phyloP scores from a whole-genome alignment of 805 yeast genomes.

The Kluyveromyces lactis region DNA sequence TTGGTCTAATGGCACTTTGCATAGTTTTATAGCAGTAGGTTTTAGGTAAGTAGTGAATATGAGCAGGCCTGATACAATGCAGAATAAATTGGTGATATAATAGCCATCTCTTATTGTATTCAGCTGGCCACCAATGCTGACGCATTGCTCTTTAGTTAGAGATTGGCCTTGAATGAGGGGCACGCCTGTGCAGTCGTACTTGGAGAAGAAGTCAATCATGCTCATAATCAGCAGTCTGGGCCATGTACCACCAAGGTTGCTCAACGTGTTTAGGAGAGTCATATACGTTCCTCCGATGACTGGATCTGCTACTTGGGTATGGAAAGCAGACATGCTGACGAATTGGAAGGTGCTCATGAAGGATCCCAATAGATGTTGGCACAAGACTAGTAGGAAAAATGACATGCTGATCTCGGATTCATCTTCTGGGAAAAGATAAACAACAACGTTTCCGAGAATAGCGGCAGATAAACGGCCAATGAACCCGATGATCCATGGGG shows the following conservation, averaged over 20 bases:
- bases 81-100: conserved; percentile 64
- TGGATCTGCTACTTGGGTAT: conserved; percentile 93
- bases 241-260: conserved; percentile 97
- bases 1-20: conserved; percentile 59
- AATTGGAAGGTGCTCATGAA: conserved; percentile 94
- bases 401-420: conserved; percentile 36
- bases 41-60: conserved; percentile 62
- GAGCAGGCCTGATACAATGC: conserved; percentile 57
- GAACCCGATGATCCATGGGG: conserved; percentile 87
- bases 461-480: conserved; percentile 77
- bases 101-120: conserved; percentile 66
- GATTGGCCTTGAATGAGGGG: not conserved
- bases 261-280: conserved; percentile 88
- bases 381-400: conserved; percentile 64
- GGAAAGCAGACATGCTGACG: conserved; percentile 90
- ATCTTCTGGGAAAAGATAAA: conserved; percentile 57
- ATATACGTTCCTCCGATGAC: conserved; percentile 94
- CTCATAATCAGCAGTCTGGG: conserved; percentile 75
- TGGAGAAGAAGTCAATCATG: conserved; percentile 73
- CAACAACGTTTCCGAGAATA: conserved; percentile 60
- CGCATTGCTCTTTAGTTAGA: conserved; percentile 41
- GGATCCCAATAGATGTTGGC: conserved; percentile 78
- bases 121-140: conserved; percentile 47
- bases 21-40: conserved; percentile 53
- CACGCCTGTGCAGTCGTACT: conserved; percentile 46